Conservation (phyloP, 164 flowering plant species). For the Kingdonia uniflora region DNA sequence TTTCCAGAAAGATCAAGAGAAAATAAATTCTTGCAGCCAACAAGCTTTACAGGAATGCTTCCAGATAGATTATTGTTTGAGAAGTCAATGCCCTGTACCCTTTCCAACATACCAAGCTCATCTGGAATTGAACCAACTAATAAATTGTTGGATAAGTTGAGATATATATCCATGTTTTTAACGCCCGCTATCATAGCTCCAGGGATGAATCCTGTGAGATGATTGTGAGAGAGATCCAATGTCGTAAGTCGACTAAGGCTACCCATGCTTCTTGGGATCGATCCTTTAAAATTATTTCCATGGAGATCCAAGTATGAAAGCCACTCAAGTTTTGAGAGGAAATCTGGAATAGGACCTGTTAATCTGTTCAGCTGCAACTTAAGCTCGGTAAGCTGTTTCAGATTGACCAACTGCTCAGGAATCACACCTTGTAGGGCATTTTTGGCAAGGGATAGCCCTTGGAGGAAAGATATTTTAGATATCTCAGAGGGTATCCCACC, state of each 20-base stretch:
- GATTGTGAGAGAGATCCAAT: slow-evolving; percentile 66
- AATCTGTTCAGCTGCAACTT: slow-evolving; percentile 38
- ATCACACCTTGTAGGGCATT: slow-evolving; percentile 54
- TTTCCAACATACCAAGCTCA: slow-evolving; percentile 55
- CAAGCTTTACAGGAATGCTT: slow-evolving; percentile 36
- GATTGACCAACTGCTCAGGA: slow-evolving; percentile 32
- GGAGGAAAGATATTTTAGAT: slow-evolving; percentile 46
- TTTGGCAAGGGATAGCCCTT: slow-evolving; percentile 38
- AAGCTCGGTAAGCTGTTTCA: slow-evolving; percentile 39
- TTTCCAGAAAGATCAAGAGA: slow-evolving; percentile 60
- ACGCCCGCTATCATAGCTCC: slow-evolving; percentile 29
- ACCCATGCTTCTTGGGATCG: slow-evolving; percentile 45
- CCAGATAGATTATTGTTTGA: slow-evolving; percentile 68
- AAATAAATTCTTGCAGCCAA: slow-evolving; percentile 45
- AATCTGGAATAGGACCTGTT: slow-evolving; percentile 46
- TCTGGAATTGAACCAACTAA: slow-evolving; percentile 41
- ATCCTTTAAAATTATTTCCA: slow-evolving; percentile 52
- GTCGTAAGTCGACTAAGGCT: slow-evolving; percentile 25
- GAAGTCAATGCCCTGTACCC: slow-evolving; percentile 62
- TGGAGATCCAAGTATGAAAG: slow-evolving; percentile 49
- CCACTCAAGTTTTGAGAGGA: slow-evolving; percentile 38
- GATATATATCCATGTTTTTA: slow-evolving; percentile 35
- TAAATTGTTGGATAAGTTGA: slow-evolving; percentile 56
- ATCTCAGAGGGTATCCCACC: slow-evolving; percentile 39
- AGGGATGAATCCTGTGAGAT: slow-evolving; percentile 49